Conservation (phyloP, 1,284 basidiomycete species). For the Fomitopsis betulina region DNA sequence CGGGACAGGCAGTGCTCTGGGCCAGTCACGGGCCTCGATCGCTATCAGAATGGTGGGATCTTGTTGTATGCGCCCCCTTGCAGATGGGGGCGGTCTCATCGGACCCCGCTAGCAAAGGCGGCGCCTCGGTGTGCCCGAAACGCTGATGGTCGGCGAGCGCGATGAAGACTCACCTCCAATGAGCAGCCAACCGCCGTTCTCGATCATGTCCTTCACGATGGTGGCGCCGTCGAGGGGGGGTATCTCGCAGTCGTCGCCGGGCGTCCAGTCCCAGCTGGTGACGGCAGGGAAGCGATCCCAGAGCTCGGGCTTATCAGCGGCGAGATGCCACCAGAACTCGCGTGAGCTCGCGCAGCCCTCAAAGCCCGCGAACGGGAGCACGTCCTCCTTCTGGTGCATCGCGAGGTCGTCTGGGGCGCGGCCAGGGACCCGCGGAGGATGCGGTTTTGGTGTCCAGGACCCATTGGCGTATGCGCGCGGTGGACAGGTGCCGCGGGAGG, state of each 20-base stretch:
- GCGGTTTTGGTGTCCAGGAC: slow-evolving; percentile 31
- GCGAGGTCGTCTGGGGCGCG: slow-evolving; percentile 16
- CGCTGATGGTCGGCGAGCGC: not conserved
- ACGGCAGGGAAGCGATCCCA: slow-evolving; percentile 50
- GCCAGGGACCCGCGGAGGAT: slow-evolving; percentile 16
- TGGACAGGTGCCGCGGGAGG: slow-evolving; percentile 29
- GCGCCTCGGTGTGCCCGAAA: not conserved
- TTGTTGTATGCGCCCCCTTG: not conserved
- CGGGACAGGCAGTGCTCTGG: not conserved
- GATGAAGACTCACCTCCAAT: slow-evolving; percentile 47
- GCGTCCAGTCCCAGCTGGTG: slow-evolving; percentile 48
- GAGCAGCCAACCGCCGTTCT: slow-evolving; percentile 64
- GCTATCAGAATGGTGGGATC: not conserved
- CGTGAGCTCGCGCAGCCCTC: slow-evolving; percentile 56
- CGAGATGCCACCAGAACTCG: slow-evolving; percentile 61
- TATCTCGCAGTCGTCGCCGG: slow-evolving; percentile 33
- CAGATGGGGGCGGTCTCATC: too few species aligned
- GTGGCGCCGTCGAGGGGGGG: slow-evolving; percentile 35
- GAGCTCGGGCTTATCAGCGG: slow-evolving; percentile 38
- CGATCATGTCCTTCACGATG: slow-evolving; percentile 52
- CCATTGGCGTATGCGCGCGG: slow-evolving; percentile 41
- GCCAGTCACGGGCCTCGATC: not conserved
- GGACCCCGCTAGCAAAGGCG: not conserved
- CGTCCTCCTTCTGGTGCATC: slow-evolving; percentile 29
- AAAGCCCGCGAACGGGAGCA: slow-evolving; percentile 46